phyloP scores from a whole-genome alignment of 1,284 basidiomycete species.

The Thelephora terrestris region DNA sequence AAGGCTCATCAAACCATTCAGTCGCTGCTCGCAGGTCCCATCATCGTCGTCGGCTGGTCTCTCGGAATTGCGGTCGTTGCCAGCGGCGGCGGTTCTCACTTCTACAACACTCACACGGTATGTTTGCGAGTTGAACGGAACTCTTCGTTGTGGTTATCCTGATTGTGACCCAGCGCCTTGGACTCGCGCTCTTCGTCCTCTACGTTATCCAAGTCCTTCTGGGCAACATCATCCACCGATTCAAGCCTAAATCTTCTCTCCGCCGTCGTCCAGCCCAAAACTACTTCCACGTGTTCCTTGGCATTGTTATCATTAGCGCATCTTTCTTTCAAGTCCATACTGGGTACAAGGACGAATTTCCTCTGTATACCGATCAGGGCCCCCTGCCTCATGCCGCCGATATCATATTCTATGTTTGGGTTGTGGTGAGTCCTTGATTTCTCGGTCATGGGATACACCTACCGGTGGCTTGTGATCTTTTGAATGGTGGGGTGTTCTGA shows the following conservation, averaged over 20 bases:
- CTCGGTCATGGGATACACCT: neutral
- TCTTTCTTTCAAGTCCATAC: slow-evolving; percentile 43
- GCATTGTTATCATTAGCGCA: slow-evolving; percentile 38
- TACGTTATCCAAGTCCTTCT: slow-evolving; percentile 47
- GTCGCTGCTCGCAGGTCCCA: slow-evolving; percentile 28
- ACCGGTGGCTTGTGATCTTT: neutral
- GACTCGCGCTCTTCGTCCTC: slow-evolving; percentile 49
- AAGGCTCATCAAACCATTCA: slow-evolving; percentile 21
- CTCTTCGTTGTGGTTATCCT: neutral
- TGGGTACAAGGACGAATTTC: slow-evolving; percentile 41
- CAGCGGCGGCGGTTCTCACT: slow-evolving; percentile 27
- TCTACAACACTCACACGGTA: slow-evolving; percentile 44
- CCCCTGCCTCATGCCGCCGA: slow-evolving; percentile 26
- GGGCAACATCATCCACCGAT: slow-evolving; percentile 50
- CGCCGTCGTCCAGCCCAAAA: slow-evolving; percentile 41
- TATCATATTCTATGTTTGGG: slow-evolving; percentile 42
- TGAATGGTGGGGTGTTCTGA: neutral
- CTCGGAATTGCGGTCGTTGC: slow-evolving; percentile 39
- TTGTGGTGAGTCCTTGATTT: slow-evolving; percentile 31
- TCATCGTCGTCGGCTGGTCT: slow-evolving; percentile 39
- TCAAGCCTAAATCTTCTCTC: slow-evolving; percentile 32
- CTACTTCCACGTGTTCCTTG: slow-evolving; percentile 46
- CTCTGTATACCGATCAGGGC: slow-evolving; percentile 29
- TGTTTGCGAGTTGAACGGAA: slow-evolving; percentile 6
- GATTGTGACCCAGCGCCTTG: slow-evolving; percentile 33